Evolutionary conservation across 345 rosid genomes (phyloP), one percentile per base, ranked within the genome.

Genomic region (Microcos paniculata): DNA sequence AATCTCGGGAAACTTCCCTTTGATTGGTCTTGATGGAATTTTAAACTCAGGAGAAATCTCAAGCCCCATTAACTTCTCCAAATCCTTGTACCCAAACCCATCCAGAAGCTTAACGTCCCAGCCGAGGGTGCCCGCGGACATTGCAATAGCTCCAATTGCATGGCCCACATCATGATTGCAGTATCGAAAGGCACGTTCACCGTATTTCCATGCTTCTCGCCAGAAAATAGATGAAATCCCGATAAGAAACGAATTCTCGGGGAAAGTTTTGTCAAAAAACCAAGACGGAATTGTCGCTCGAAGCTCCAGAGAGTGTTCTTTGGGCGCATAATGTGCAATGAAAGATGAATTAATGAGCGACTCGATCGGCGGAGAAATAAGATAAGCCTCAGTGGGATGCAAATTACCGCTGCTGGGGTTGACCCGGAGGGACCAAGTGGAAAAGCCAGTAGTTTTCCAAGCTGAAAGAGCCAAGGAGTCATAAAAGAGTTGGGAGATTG

Each of bases 161-260:
- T 94, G 98, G 15, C 98, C 98, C 16, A 92, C 93, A 62, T 91
- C 98, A 69, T 94, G 98, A 74, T 92, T 94, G 42, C 94, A 94
- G 84, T 94, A 92, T 63, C 96, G 74, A 76, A 92, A 88, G 16
- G 96, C 97, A 1, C 98, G 87, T 61, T 94, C 97, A 1, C 98
- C 98, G 69, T 94, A 94, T 81, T 94, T 92, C 98, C 98, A 94
- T 4, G 97, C 98, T 81, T 94, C 98, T 3, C 96, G 90, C 98
- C 98, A 94, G 70, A 94, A 89, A 42, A 94, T 87, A 0, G 98
- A 94, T 57, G 96, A 86, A 65, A 94, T 12, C 0, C 92, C 96
- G 3, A 94, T 71, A 52, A 94, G 84, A 77, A 94, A 94, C 7
- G 90, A 89, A 48, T 86, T 72, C 0, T 61, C 68, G 0, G 98